These are phyloP conservation scores for Abrus pulchellus DNA, from an alignment of 306 rosid species.

Conservation along the genomic window DNA sequence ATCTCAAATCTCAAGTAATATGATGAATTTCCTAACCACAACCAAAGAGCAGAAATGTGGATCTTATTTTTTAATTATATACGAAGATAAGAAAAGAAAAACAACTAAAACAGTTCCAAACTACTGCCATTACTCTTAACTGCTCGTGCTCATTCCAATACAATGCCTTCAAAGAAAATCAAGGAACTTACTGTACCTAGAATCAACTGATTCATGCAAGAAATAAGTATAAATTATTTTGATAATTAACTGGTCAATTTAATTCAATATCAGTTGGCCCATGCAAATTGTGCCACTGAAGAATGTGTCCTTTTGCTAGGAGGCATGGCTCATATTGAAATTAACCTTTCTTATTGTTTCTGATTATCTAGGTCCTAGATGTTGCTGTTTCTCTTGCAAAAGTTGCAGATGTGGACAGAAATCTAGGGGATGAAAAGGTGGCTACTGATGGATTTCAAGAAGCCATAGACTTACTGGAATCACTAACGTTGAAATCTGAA, in stretches of 20 bases:
- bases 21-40: too few species aligned
- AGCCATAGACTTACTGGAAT: slow-evolving; percentile 81
- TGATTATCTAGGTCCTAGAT: slow-evolving; percentile 71
- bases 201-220: slow-evolving; percentile 16
- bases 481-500: slow-evolving; percentile 71
- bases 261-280: not conserved
- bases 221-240: not conserved
- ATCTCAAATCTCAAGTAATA: too few species aligned
- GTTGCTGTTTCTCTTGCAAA: slow-evolving; percentile 92
- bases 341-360: slow-evolving; percentile 35
- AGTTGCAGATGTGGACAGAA: slow-evolving; percentile 94
- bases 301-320: not conserved
- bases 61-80: too few species aligned
- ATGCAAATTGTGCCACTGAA: not conserved
- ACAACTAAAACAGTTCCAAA: too few species aligned
- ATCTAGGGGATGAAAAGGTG: slow-evolving; percentile 76
- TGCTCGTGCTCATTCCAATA: too few species aligned
- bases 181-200: not conserved
- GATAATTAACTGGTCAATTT: not conserved
- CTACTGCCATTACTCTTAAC: too few species aligned
- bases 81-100: too few species aligned
- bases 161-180: too few species aligned
- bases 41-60: too few species aligned
- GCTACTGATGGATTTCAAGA: slow-evolving; percentile 83
- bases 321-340: slow-evolving; percentile 42